Evolutionary conservation across 495 filamentous ascomycete species (phyloP).

Genomic region (Umbilicaria muhlenbergii): DNA sequence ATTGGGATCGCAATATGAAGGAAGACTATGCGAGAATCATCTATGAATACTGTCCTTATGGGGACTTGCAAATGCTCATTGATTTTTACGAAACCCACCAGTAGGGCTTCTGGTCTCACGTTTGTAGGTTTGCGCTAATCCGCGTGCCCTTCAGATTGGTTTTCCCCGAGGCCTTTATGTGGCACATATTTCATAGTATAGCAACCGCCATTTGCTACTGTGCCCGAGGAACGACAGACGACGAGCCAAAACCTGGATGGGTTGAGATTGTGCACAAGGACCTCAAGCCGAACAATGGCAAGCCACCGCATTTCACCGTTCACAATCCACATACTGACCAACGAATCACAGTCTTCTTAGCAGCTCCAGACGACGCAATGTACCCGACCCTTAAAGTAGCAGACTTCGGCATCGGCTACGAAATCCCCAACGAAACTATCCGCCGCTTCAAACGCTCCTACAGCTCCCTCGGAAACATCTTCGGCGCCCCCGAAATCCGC

Average conservation of each 20-base stretch:
- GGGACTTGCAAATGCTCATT: no score
- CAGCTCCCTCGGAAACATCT: constrained; percentile 2
- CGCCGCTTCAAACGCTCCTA: constrained; percentile 3
- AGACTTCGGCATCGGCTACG: constrained; percentile 9
- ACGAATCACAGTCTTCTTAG: constrained; percentile 19
- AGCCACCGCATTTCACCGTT: no score
- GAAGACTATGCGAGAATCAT: not conserved
- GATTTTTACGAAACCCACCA: not conserved
- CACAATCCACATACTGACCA: no score
- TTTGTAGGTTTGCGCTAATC: not conserved
- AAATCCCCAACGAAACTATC: constrained; percentile 1
- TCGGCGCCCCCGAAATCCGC: constrained; percentile 1
- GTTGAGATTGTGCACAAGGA: constrained; percentile 33
- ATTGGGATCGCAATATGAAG: constrained; percentile 2
- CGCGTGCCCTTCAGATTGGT: constrained; percentile 1
- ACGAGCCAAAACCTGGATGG: constrained; percentile 1
- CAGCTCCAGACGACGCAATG: not conserved
- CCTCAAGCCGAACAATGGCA: constrained; percentile 34
- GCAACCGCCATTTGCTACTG: constrained; percentile 9
- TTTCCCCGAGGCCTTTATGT: constrained; percentile 12
- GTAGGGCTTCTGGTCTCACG: no score
- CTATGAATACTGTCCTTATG: not conserved
- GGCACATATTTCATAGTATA: constrained; percentile 10
- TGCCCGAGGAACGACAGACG: constrained; percentile 3
- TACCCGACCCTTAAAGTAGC: constrained; percentile 13